A percentile compares a stretch with the other conserved stretches of the same genome.
Conservation (phyloP, 371 early-diverging fungal genomes). For the Actinomucor elegans region DNA sequence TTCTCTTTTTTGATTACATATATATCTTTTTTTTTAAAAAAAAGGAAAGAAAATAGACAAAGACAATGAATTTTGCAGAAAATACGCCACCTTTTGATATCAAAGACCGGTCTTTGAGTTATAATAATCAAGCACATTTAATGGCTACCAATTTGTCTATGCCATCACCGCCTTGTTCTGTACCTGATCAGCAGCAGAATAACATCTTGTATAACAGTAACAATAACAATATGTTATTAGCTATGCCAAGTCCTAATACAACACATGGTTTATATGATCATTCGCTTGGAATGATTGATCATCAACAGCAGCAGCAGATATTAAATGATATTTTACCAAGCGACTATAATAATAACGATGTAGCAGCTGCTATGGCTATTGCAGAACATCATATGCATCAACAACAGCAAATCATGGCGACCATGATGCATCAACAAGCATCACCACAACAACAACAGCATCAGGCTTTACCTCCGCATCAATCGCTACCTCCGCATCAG, state of each 20-base stretch:
- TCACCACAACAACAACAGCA: neutral
- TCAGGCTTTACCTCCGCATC: too few species aligned
- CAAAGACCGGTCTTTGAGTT: neutral
- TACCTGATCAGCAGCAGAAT: constrained; percentile 11
- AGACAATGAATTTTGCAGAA: too few species aligned
- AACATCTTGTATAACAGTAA: too few species aligned
- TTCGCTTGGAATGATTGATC: neutral
- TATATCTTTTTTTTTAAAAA: too few species aligned
- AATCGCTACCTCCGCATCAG: neutral
- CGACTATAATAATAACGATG: neutral
- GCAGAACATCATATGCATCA: neutral
- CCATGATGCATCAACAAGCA: too few species aligned
- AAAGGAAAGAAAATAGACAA: too few species aligned
- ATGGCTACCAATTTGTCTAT: neutral
- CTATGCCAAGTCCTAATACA: neutral
- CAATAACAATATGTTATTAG: neutral
- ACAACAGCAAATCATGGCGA: neutral
- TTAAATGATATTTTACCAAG: neutral
- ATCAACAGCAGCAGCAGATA: neutral
- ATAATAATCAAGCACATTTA: neutral
- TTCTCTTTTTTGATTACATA: too few species aligned
- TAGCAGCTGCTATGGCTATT: neutral
- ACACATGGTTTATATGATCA: constrained; percentile 1
- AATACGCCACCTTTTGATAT: constrained; percentile 4
- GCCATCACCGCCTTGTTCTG: constrained; percentile 15